Percentiles rank a stretch among this genome's conserved stretches.
Evolutionary conservation across 1,284 basidiomycete genomes (phyloP).

Genomic region (Stygiomarasmius scandens): DNA sequence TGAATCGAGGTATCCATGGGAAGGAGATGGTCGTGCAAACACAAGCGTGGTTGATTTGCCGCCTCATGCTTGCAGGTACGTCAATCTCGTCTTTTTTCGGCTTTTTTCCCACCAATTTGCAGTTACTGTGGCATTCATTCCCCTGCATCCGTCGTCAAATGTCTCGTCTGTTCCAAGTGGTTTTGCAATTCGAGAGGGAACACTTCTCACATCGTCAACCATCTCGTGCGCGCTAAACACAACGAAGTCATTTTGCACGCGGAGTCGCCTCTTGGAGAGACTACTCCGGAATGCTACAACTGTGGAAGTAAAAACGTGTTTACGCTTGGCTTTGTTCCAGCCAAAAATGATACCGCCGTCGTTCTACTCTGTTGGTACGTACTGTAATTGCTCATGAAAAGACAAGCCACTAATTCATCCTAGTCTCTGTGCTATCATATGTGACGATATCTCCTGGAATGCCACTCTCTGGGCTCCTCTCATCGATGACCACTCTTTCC

Average conservation of each 20-base stretch:
- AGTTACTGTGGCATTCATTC: no score
- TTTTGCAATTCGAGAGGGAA: constrained; percentile 99
- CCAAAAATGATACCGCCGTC: constrained; percentile 98
- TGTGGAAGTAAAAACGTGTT: constrained; percentile 99
- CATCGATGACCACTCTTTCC: no score
- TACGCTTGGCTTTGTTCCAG: constrained; percentile 98
- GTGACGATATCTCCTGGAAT: constrained; percentile 99
- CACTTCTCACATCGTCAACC: constrained; percentile 98
- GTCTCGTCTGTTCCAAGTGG: no score
- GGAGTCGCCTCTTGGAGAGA: no score
- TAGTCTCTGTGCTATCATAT: constrained; percentile 96
- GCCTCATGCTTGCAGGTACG: constrained; percentile 92
- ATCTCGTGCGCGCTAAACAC: constrained; percentile 98
- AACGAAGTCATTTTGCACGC: constrained; percentile 98
- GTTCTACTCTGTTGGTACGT: constrained; percentile 93
- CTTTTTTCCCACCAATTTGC: constrained; percentile 68
- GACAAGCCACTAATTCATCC: background rate
- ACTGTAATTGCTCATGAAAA: constrained; percentile 11
- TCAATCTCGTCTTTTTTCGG: constrained; percentile 19
- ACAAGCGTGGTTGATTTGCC: constrained; percentile 84
- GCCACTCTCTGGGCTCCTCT: no score
- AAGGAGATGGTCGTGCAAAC: constrained; percentile 51
- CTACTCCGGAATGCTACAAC: constrained; percentile 98
- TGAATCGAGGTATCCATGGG: constrained; percentile 32
- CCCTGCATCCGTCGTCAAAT: no score